Conservation (phyloP, 768 basidiomycete species). For the Rhodotorula paludigena region DNA sequence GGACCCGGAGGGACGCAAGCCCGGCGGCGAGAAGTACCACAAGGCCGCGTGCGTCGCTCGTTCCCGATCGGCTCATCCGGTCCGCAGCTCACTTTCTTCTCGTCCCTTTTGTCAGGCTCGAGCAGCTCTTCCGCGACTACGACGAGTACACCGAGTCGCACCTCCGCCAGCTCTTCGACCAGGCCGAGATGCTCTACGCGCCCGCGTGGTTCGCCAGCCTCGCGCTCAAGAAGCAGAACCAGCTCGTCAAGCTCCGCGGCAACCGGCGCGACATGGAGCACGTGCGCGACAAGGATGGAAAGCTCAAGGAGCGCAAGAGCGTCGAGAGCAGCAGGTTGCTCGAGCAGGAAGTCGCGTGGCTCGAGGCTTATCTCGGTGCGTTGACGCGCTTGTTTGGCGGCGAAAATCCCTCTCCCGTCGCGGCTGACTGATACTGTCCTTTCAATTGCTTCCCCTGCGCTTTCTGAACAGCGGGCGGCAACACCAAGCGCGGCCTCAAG, state of each 20-base stretch:
- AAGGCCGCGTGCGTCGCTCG: slow-evolving; percentile 10
- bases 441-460: too few species aligned
- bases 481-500: too few species aligned
- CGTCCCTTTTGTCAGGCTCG: not conserved
- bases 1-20: not conserved
- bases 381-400: not conserved
- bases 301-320: not conserved
- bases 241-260: not conserved
- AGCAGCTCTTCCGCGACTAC: slow-evolving; percentile 13
- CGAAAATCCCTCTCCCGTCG: not conserved
- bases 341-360: not conserved
- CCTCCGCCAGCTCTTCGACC: not conserved
- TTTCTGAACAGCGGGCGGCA: too few species aligned
- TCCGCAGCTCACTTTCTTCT: not conserved
- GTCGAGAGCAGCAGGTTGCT: not conserved
- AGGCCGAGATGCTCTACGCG: not conserved
- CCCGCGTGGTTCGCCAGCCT: not conserved
- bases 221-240: not conserved
- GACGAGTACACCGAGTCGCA: not conserved
- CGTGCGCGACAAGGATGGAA: not conserved
- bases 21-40: not conserved
- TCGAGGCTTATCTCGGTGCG: not conserved
- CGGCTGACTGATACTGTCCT: too few species aligned
- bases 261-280: not conserved
- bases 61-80: not conserved